These are phyloP conservation scores for Arachnomyces sp. DNA, from an alignment of 2,329 filamentous ascomycete species.

Conservation along the genomic window DNA sequence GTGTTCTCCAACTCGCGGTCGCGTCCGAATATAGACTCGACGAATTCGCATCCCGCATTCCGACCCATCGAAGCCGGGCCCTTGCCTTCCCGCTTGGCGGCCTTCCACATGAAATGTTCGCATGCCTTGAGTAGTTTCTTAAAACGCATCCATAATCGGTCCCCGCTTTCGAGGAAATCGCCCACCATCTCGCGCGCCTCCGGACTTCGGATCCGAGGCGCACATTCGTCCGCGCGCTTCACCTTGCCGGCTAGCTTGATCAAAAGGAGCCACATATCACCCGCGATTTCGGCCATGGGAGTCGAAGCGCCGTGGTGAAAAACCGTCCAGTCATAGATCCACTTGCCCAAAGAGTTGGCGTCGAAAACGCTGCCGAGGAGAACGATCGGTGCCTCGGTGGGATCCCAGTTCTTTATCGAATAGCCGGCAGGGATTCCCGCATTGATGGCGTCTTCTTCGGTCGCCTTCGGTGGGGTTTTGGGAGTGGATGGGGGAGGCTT, in stretches of 20 bases:
- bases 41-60: slow-evolving; percentile 89
- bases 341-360: slow-evolving; percentile 93
- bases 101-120: slow-evolving; percentile 91
- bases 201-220: slow-evolving; percentile 61
- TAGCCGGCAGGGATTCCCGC: slow-evolving; percentile 78
- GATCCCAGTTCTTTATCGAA: slow-evolving; percentile 98
- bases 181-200: slow-evolving; percentile 76
- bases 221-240: slow-evolving; percentile 76
- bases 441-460: slow-evolving; percentile 56
- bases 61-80: slow-evolving; percentile 67
- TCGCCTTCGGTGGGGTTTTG: slow-evolving; percentile 45
- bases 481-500: slow-evolving; percentile 26
- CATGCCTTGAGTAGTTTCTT: slow-evolving; percentile 82
- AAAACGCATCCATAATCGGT: slow-evolving; percentile 78
- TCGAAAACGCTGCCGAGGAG: slow-evolving; percentile 94
- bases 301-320: slow-evolving; percentile 76
- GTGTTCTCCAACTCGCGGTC: slow-evolving; percentile 85
- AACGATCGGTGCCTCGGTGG: slow-evolving; percentile 85
- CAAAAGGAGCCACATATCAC: slow-evolving; percentile 88
- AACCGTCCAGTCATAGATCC: slow-evolving; percentile 99
- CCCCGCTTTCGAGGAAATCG: slow-evolving; percentile 83
- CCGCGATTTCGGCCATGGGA: slow-evolving; percentile 82
- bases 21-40: slow-evolving; percentile 88
- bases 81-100: slow-evolving; percentile 65
- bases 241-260: slow-evolving; percentile 92